phyloP scores from a whole-genome alignment of 2,329 filamentous ascomycete genomes.

The Colletotrichum chlorophyti region DNA sequence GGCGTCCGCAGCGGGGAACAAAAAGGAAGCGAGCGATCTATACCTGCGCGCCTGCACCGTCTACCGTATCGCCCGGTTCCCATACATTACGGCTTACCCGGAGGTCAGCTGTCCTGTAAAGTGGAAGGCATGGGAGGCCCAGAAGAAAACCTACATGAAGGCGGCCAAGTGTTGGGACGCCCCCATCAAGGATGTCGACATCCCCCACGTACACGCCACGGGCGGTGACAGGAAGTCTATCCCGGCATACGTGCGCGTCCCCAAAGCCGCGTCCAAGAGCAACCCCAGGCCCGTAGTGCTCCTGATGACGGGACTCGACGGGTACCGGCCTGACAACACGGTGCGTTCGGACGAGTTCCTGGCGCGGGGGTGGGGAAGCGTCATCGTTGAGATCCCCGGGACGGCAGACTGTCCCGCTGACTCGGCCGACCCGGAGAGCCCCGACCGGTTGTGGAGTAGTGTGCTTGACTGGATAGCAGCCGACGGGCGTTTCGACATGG shows the following conservation, averaged over 20 bases:
- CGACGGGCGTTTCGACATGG: constrained; percentile 61
- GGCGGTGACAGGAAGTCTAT: constrained; percentile 61
- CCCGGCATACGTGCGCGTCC: constrained; percentile 70
- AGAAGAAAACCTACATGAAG: constrained; percentile 69
- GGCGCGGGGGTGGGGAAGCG: constrained; percentile 65
- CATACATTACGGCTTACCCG: constrained; percentile 55
- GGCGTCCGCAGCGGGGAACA: constrained; percentile 54
- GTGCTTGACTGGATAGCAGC: constrained; percentile 65
- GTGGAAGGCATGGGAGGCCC: constrained; percentile 67
- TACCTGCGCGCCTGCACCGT: constrained; percentile 76
- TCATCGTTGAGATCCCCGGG: constrained; percentile 62
- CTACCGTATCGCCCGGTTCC: constrained; percentile 78
- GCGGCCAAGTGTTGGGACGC: constrained; percentile 59
- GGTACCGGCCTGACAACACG: constrained; percentile 69
- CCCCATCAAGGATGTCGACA: constrained; percentile 66
- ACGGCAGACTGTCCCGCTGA: constrained; percentile 70
- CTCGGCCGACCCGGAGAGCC: constrained; percentile 61
- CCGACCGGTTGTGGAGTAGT: constrained; percentile 69
- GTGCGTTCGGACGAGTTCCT: constrained; percentile 67
- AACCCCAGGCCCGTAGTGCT: constrained; percentile 54
- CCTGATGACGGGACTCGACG: constrained; percentile 67
- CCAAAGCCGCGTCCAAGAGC: constrained; percentile 37
- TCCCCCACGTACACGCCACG: constrained; percentile 62
- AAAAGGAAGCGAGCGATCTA: constrained; percentile 62
- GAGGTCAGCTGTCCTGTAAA: constrained; percentile 52